phyloP scores from a whole-genome alignment of 495 filamentous ascomycete genomes.

The Podospora pseudoanserina region DNA sequence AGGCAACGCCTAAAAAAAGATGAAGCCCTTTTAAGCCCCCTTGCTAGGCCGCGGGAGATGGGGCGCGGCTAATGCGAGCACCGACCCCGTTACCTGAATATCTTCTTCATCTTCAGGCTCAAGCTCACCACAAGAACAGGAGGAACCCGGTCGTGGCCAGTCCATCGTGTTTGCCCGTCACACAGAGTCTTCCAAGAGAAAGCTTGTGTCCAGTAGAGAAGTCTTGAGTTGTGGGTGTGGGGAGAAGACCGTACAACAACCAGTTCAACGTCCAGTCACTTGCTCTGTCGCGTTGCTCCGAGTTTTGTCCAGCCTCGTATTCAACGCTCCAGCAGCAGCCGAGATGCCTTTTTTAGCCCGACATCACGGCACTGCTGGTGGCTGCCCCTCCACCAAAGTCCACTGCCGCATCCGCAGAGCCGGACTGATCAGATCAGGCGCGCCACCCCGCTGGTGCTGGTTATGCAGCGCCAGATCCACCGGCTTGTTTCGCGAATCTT shows the following conservation, averaged over 20 bases:
- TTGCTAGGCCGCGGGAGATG: conserved; percentile 8
- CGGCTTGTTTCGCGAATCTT: conserved; percentile 8
- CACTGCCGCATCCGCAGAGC: not conserved
- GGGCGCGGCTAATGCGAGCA: not conserved
- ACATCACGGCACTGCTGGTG: conserved; percentile 18
- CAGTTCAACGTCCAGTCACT: conserved; percentile 7
- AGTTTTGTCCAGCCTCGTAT: conserved; percentile 23
- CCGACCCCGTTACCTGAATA: conserved; percentile 2
- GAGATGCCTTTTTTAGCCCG: conserved; percentile 19
- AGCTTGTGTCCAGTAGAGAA: not conserved
- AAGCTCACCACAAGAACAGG: not conserved
- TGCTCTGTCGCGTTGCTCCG: conserved; percentile 8
- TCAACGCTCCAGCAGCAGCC: conserved; percentile 15
- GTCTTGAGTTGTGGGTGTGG: not conserved
- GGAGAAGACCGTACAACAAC: not conserved
- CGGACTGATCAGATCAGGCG: not conserved
- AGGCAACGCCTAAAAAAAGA: conserved; percentile 24
- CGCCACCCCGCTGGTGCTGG: conserved; percentile 8
- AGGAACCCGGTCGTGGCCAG: not conserved
- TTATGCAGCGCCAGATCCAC: not conserved
- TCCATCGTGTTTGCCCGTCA: not conserved
- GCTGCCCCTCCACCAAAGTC: not conserved
- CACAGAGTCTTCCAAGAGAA: not conserved
- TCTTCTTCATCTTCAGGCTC: not conserved
- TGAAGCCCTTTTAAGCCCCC: not conserved